A percentile compares a stretch with the other conserved stretches of the same genome.
Conservation (phyloP, 805 yeast species). For the Saccharomycopsis olivae region DNA sequence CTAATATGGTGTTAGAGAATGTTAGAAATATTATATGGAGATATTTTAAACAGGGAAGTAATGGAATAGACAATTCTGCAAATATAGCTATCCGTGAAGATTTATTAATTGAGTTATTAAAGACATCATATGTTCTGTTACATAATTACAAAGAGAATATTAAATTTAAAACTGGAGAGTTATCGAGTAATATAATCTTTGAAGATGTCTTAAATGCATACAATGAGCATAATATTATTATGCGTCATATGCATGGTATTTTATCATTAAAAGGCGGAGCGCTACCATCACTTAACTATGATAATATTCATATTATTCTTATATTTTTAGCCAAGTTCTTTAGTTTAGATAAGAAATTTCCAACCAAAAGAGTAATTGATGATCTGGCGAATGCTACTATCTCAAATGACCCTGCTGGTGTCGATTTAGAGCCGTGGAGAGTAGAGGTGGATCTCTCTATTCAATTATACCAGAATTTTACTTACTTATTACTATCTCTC, state of each 20-base stretch:
- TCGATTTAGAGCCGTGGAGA: not conserved
- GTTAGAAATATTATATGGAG: constrained; percentile 12
- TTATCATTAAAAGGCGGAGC: not conserved
- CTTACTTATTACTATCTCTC: not conserved
- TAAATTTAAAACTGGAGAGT: constrained; percentile 2
- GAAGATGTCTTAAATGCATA: not conserved
- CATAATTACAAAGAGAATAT: constrained; percentile 6
- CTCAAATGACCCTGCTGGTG: not conserved
- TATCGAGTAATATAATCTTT: not conserved
- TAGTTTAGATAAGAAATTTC: constrained; percentile 8
- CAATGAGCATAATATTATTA: not conserved
- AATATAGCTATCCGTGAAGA: constrained; percentile 4
- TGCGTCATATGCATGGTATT: not conserved
- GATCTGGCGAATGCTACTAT: not conserved
- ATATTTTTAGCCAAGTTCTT: constrained; percentile 12
- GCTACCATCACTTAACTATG: no score
- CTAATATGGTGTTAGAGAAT: constrained; percentile 2
- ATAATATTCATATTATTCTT: constrained; percentile 3
- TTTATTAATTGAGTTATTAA: constrained; percentile 7
- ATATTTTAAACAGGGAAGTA: constrained; percentile 1
- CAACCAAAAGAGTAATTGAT: not conserved
- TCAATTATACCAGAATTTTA: constrained; percentile 3
- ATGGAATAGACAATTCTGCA: no score
- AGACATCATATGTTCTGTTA: constrained; percentile 2
- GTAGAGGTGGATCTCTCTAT: constrained; percentile 2